Percentiles rank a stretch among this genome's conserved stretches.
These are phyloP conservation scores for Debaryomyces prosopidis DNA, from an alignment of 805 yeast genomes.

Conservation along the genomic window DNA sequence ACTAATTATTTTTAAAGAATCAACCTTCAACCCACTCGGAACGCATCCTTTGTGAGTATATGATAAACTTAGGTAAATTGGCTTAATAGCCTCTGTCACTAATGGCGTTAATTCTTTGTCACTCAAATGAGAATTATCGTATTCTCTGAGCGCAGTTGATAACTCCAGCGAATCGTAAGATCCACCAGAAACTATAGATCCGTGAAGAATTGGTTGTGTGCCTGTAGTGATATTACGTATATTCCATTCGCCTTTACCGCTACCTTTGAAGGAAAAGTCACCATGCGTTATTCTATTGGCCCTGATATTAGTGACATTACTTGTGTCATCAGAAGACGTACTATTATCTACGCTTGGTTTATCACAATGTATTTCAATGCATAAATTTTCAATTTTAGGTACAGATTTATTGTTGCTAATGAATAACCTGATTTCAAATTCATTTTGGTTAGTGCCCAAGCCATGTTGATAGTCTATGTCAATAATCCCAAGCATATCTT, in stretches of 20 bases:
- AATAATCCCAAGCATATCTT: conserved; percentile 49
- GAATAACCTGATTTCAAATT: conserved; percentile 61
- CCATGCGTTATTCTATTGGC: conserved; percentile 73
- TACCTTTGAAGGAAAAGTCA: conserved; percentile 58
- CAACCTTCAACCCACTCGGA: conserved; percentile 75
- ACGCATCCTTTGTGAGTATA: conserved; percentile 67
- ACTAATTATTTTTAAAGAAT: conserved; percentile 56
- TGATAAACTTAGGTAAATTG: conserved; percentile 45
- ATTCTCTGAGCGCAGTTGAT: background rate
- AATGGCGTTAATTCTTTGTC: conserved; percentile 2
- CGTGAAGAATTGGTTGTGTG: conserved; percentile 65
- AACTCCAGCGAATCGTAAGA: conserved; percentile 6
- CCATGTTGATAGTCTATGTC: conserved; percentile 54
- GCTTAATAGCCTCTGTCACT: conserved; percentile 14
- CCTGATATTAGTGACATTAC: conserved; percentile 41
- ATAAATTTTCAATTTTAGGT: conserved; percentile 32
- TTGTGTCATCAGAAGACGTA: conserved; percentile 6
- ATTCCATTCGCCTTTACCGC: conserved; percentile 65
- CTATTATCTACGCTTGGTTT: conserved; percentile 11
- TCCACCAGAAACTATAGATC: conserved; percentile 37
- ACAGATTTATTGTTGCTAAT: conserved; percentile 35
- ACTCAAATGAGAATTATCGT: conserved; percentile 3
- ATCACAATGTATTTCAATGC: conserved; percentile 25
- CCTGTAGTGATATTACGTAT: conserved; percentile 61
- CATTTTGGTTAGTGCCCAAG: conserved; percentile 52